These are phyloP conservation scores for Fusarium multiceps DNA, from an alignment of 2,329 filamentous ascomycete species.

Conservation along the genomic window DNA sequence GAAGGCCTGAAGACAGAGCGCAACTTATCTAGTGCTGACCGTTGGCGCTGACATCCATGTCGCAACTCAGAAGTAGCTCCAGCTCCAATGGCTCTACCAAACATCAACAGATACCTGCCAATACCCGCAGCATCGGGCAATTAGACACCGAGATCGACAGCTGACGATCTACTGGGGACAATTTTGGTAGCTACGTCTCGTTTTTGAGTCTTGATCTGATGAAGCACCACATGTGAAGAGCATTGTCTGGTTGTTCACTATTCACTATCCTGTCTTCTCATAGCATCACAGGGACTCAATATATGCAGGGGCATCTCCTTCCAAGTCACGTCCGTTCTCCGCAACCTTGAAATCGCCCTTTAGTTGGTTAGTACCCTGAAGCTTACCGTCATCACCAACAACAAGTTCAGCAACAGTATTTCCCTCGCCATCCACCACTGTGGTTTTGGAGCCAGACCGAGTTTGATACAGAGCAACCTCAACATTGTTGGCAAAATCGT, in stretches of 20 bases:
- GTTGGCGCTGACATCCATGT: background rate
- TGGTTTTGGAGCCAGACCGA: conserved; percentile 54
- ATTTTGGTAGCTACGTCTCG: background rate
- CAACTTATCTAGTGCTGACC: background rate
- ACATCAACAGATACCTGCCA: background rate
- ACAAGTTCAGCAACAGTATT: conserved; percentile 54
- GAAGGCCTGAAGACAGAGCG: background rate
- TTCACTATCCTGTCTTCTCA: background rate
- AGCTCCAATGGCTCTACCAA: background rate
- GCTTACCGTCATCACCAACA: conserved; percentile 53
- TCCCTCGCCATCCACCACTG: conserved; percentile 58
- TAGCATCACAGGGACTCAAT: conserved; percentile 35
- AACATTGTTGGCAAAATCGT: conserved; percentile 59
- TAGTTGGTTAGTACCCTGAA: conserved; percentile 54
- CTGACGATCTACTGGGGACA: background rate
- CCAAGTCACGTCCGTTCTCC: conserved; percentile 41
- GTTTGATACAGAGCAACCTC: conserved; percentile 61
- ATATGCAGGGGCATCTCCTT: conserved; percentile 44
- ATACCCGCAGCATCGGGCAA: background rate
- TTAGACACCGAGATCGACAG: background rate
- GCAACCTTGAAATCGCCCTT: conserved; percentile 51
- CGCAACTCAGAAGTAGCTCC: background rate
- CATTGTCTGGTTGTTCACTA: background rate
- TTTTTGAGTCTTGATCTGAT: background rate
- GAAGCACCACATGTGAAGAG: background rate